These are phyloP conservation scores for Fusarium redolens DNA, from an alignment of 2,329 filamentous ascomycete genomes.

Conservation along the genomic window DNA sequence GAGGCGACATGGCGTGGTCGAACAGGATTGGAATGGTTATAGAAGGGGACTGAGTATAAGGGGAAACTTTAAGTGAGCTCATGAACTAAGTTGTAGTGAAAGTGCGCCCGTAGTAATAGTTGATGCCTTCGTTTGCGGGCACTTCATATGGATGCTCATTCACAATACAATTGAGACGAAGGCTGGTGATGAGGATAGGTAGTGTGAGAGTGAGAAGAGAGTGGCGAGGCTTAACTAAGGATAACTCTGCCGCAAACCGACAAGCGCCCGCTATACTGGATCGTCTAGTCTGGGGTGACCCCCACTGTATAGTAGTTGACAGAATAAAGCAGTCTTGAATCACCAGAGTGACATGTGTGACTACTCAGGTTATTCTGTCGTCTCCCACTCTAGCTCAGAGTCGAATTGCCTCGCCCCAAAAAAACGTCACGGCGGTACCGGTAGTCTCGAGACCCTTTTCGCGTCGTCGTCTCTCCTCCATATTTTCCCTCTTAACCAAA, in stretches of 20 bases:
- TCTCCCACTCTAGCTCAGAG: neutral
- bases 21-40: neutral
- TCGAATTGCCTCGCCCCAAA: conserved; percentile 18
- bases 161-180: neutral
- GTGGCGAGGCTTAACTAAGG: conserved; percentile 13
- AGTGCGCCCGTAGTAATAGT: conserved; percentile 2
- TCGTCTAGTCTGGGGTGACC: conserved; percentile 28
- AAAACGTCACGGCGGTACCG: conserved; percentile 19
- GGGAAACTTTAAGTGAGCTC: neutral
- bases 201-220: conserved; percentile 1
- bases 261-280: conserved; percentile 36
- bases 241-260: conserved; percentile 22
- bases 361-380: neutral
- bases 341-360: rapidly evolving
- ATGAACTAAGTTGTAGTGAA: neutral
- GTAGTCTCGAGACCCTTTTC: conserved; percentile 6
- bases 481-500: conserved; percentile 1
- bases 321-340: neutral
- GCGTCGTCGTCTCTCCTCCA: neutral
- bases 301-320: conserved; percentile 7
- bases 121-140: neutral
- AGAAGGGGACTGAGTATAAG: neutral
- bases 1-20: neutral
- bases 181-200: neutral
- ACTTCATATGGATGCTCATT: neutral